Percentiles rank a stretch among this genome's conserved stretches.
These are phyloP conservation scores for Erodium trifolium DNA, from an alignment of 441 rosid genomes.

Conservation along the genomic window DNA sequence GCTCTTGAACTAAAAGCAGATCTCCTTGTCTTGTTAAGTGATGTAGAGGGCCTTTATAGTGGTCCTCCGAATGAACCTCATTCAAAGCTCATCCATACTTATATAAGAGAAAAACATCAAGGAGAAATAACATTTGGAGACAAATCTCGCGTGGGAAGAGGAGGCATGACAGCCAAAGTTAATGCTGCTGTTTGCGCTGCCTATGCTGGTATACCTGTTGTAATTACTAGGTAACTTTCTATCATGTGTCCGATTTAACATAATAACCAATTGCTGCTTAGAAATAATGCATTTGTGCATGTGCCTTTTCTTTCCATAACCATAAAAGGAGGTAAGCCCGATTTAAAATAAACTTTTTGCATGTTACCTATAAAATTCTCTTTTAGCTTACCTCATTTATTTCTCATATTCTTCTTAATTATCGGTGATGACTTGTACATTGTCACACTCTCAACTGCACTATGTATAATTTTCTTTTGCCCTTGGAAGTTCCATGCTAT, in stretches of 20 bases:
- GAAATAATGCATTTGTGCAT: neutral
- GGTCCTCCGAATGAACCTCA: slow-evolving; percentile 30
- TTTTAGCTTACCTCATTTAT: neutral
- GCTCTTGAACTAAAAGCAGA: slow-evolving; percentile 22
- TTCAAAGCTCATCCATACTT: slow-evolving; percentile 28
- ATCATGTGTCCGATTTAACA: neutral
- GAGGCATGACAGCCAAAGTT: slow-evolving; percentile 34
- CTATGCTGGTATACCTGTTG: slow-evolving; percentile 29
- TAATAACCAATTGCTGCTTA: neutral
- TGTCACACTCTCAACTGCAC: neutral
- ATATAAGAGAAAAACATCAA: slow-evolving; percentile 29
- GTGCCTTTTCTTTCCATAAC: neutral
- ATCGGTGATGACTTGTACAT: neutral
- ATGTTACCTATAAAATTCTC: neutral
- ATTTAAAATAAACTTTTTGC: neutral
- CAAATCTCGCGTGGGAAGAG: slow-evolving; percentile 32
- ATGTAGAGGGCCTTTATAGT: slow-evolving; percentile 32
- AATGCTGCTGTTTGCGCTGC: slow-evolving; percentile 30
- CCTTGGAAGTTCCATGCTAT: neutral
- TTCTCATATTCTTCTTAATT: neutral
- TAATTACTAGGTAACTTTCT: slow-evolving; percentile 26
- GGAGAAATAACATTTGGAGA: slow-evolving; percentile 28
- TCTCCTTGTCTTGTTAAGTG: slow-evolving; percentile 29
- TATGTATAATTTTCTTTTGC: neutral
- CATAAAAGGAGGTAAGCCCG: too few species aligned